Base-by-base conservation (phyloP, 331 rosid genomes). In the Ulmus americana region DNA sequence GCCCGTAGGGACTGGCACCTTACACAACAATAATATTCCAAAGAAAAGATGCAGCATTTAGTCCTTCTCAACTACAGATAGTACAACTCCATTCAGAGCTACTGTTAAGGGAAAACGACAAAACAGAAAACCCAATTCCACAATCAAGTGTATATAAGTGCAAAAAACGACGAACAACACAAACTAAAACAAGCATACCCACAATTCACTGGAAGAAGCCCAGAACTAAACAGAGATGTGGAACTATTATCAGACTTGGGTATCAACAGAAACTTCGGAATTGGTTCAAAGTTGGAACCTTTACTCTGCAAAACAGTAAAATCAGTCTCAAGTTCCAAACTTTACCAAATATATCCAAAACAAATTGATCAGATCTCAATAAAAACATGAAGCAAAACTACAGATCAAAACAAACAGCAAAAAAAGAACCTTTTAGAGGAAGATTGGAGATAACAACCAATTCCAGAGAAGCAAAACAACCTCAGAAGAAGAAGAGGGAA, bases 401-500 rank as follows among this genome's bases (percentile, higher is more conserved):
- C 39, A 39, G 62, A 57, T 57, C 62, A 57, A 59, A 18, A 11
- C 39, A 22, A 35, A 13, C 38, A 1, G 6, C 11, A 18, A 28
- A 64, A 70, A 62, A 35, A 5, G 13, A 56, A 8, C 35, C 35
- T 28, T 28, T 28, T 3, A 28, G 35, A 28, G 35, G 35, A 47
- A 47, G 41, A 38, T 39, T 13, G 4, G 45, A 13, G 10, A 13
- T 65, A 18, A 85, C 81, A 22, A 72, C 39, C 12, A 73, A 70
- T 15, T 74, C 65, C 35, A 71, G 35, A 10, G 65, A 46, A 18
- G 76, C 53, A 54, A 62, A 62, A 77, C 45, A 5, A 67, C 22
- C 6, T 50, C 55, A 11, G 67, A 53, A 59, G 74, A 59, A 57
- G 60, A 51, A 53, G 48, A 18, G 71, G 68, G 63, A 73, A 66